Evolutionary conservation across 495 filamentous ascomycete species (phyloP).

Genomic region (Endocarpon pusillum): DNA sequence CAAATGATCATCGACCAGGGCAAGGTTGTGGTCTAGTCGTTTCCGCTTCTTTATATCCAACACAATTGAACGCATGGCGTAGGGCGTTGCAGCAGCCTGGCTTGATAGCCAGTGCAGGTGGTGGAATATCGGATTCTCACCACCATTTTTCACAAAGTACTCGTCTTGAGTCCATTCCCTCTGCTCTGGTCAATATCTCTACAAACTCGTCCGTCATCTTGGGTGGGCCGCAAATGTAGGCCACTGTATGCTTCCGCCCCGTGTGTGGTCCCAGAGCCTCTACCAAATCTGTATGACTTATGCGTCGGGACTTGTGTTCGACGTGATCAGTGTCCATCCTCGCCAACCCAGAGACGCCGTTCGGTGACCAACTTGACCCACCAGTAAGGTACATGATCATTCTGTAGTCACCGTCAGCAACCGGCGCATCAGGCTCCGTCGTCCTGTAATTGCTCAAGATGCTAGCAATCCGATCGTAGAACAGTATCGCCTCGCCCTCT

Average conservation of each 20-base stretch:
- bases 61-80: too few relatives aligned
- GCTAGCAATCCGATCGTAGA: slow-evolving; percentile 1
- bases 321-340: neutral
- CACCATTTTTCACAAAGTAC: slow-evolving; percentile 84
- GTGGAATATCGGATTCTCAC: too few relatives aligned
- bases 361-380: neutral
- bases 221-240: slow-evolving; percentile 68
- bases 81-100: too few relatives aligned
- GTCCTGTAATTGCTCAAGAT: too few relatives aligned
- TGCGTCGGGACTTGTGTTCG: slow-evolving; percentile 22
- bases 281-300: slow-evolving; percentile 32
- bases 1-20: slow-evolving; percentile 79
- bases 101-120: too few relatives aligned
- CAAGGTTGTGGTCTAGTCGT: slow-evolving; percentile 26
- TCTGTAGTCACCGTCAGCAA: neutral
- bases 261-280: slow-evolving; percentile 23
- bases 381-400: neutral
- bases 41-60: neutral
- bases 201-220: slow-evolving; percentile 70
- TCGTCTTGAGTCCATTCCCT: slow-evolving; percentile 35
- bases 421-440: too few relatives aligned
- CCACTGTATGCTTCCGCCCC: slow-evolving; percentile 34
- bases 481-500: neutral
- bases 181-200: slow-evolving; percentile 24
- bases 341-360: neutral